Base-by-base conservation (phyloP, 495 filamentous ascomycete genomes). In the Letharia columbiana region DNA sequence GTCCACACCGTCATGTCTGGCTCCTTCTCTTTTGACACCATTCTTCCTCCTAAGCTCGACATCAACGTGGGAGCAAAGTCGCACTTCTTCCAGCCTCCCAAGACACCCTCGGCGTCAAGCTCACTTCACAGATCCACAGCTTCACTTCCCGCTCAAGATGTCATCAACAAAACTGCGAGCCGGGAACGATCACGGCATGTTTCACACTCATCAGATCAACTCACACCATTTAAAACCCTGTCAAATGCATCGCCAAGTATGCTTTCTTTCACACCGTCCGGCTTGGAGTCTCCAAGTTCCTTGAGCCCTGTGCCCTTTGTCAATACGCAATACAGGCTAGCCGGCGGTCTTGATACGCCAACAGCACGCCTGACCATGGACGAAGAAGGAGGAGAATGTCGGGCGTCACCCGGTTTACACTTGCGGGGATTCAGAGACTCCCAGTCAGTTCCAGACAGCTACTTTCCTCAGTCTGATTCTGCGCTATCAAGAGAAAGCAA, bases 41-140 rank as follows among this genome's bases (percentile, higher is more conserved):
- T 78, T 33, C 76, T 83, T n/a, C 77, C 81, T 61, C 81, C 77
- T 33, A 80, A 77, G 75, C 77, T 77, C 73, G 86, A 83, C 77
- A 82, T 71, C 74, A 68, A 68, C 56, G 83, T 73, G 45, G 82
- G 78, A 64, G 77, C 81, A 39, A 80, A 77, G 66, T 83, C 83
- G 7, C 81, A 83, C 64, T 75, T 92, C 70, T 92, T 91, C 73
- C 88, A 85, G 66, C 83, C 87, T 3, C 89, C 89, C 7, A 74
- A 77, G n/a, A 84, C 88, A 20, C 81, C 85, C 7, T 86, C 87
- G 7, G 78, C 84, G 4, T 84, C 85, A 11, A 83, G 79, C 37
- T 86, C 87, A 12, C 70, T 84, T 23, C 84, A 87, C 69, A 76
- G 77, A 66, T 86, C 85, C 12, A 84, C 85, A 12, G 76, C 76